Conservation (phyloP, 257 asterid species). For the Solanum bukasovii region DNA sequence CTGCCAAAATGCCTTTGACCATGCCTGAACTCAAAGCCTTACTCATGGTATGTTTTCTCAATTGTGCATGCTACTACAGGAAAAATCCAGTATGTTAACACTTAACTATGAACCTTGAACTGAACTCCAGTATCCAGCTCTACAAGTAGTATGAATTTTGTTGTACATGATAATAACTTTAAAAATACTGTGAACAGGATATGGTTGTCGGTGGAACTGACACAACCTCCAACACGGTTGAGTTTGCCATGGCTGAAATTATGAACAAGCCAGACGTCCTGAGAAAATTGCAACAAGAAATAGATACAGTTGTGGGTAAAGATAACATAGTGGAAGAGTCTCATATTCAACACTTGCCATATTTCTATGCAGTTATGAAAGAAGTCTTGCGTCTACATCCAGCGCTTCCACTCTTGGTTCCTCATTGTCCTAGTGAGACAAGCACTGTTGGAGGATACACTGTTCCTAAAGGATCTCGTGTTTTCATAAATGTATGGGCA, state of each 20-base stretch:
- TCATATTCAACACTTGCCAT: conserved; percentile 34
- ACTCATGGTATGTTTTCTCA: conserved; percentile 41
- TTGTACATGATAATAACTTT: background rate
- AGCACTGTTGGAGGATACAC: conserved; percentile 34
- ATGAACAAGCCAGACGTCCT: conserved; percentile 45
- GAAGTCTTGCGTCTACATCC: conserved; percentile 57
- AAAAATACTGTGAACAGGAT: conserved; percentile 25
- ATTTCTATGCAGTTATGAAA: conserved; percentile 44
- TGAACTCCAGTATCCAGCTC: background rate
- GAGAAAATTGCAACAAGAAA: conserved; percentile 33
- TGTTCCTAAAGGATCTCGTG: conserved; percentile 43
- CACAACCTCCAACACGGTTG: conserved; percentile 55
- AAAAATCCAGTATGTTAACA: background rate
- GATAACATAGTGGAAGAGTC: conserved; percentile 40
- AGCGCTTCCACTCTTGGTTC: conserved; percentile 51
- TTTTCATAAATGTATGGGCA: conserved; percentile 63
- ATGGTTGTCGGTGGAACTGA: conserved; percentile 81
- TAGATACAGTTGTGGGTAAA: conserved; percentile 36
- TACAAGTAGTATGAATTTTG: background rate
- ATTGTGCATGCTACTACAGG: background rate
- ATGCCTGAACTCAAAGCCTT: conserved; percentile 60
- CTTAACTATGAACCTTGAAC: background rate
- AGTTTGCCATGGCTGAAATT: conserved; percentile 58
- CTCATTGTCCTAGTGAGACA: conserved; percentile 54
- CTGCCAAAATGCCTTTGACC: conserved; percentile 41